Base-by-base conservation (phyloP, 1,284 basidiomycete species). In the Porodaedalea pini region DNA sequence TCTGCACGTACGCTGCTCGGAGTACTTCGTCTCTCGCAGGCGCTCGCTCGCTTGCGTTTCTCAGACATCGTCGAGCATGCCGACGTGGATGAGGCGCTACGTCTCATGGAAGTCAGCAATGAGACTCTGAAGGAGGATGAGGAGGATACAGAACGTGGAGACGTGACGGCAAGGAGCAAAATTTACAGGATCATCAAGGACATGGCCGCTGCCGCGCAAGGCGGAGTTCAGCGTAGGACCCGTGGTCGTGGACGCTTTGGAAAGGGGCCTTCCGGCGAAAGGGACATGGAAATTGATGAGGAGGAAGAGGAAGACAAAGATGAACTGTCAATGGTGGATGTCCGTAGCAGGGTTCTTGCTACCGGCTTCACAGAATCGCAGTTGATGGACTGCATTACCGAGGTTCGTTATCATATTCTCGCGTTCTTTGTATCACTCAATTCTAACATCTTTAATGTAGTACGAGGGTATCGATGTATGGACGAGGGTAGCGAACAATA, bases 1-100 rank as follows among this genome's bases (percentile, higher is more conserved):
- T 98, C 95, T n/a, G 92, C 95, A 0, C 87, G 97, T 69, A 98
- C 97, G 1, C 80, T 99, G 10, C 85, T 99, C 40, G 97, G 92
- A 54, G 88, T 99, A 41, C 82, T 99, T 29, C 93, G 97, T 63
- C 83, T 99, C 17, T 84, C 94, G 0, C 97, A 99, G 71, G 95
- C 96, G 0, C 85, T 98, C 23, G 95, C 97, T 0, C 86, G 97
- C 6, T 78, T 99, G 36, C 85, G 96, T 21, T 92, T 90, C 73
- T 84, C 90, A 49, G 82, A 88, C 64, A 73, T 74, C 6, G 97
- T 99, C 27, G 85, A 86, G 51, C 82, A 87, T 59, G 80, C 82
- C 52, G 97, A 99, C 69, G 95, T 99, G 3, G 94, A 99, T 69
- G 97, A 99, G 75, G 97, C 97, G 1, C 76, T 99, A 58, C 86